Base-by-base conservation (phyloP, 164 flowering plant genomes). In the Magnolia kwangsiensis region DNA sequence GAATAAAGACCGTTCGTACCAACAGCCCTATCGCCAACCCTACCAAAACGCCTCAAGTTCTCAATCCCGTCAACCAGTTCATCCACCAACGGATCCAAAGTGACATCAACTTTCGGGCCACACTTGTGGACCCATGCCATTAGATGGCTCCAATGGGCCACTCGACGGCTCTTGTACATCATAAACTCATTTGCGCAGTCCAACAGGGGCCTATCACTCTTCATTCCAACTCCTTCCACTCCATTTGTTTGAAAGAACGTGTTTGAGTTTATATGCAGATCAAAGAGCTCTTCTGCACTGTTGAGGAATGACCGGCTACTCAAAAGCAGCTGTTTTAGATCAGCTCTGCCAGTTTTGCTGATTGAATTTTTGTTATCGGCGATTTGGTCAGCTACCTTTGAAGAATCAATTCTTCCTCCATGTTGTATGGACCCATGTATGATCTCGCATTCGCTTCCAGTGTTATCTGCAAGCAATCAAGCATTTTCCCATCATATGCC, bases 121-220 rank as follows among this genome's bases (percentile, higher is more conserved):
- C 68, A 37, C 3, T 8, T 1, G 14, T 29, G 55, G 51, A 68
- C 51, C 50, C 19, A 21, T 14, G 68, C 18, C 29, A 72, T 61
- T 21, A 74, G 80, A 70, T 76, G 71, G 4, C 16, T n/a, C 8
- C 4, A 49, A 70, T 65, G 78, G 20, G 82, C 81, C 37, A 51
- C 71, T 21, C 50, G 78, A 65, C 9, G 68, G 81, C 83, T 83
- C 83, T 78, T 89, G 5, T 80, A 81, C 24, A 83, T 86, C 76
- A 85, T 37, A 50, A 91, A 72, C 78, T 95, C 97, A 16, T 83
- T 81, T 50, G 95, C 93, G 76, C 80, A 92, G 72, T 91, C 93
- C 19, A 90, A 50, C 31, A 78, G 65, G 76, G 90, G 82, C 78
- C 74, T 79, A 18, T 37, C 3, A 69, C 78, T 71, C 63, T 74